Evolutionary conservation across 495 filamentous ascomycete species (phyloP).

Genomic region (Chaetomium fimeti): DNA sequence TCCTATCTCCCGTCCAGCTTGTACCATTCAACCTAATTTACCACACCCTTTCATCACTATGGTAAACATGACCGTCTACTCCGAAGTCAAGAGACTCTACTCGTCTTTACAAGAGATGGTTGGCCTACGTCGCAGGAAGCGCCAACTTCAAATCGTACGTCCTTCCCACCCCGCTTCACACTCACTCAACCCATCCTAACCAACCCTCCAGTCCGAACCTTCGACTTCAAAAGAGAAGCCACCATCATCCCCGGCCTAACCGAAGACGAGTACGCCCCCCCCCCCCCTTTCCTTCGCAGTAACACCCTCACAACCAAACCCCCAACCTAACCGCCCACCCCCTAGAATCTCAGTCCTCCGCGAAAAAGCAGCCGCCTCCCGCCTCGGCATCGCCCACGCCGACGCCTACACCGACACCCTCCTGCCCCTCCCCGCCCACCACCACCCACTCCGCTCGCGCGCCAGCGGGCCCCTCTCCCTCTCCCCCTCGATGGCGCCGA

Average conservation of each 20-base stretch:
- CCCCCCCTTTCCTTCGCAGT: background rate
- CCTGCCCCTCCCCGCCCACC: background rate
- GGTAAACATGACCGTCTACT: conserved; percentile 23
- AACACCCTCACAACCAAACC: background rate
- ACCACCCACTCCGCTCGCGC: background rate
- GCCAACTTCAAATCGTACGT: conserved; percentile 31
- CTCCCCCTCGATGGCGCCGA: too few species aligned
- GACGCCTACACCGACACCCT: conserved; percentile 18
- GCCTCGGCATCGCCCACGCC: conserved; percentile 34
- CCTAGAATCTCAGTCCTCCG: conserved; percentile 40
- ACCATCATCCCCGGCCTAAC: conserved; percentile 42
- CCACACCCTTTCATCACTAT: background rate
- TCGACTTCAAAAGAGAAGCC: conserved; percentile 46
- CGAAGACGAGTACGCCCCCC: conserved; percentile 43
- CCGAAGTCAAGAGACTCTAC: conserved; percentile 31
- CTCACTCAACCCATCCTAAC: conserved; percentile 24
- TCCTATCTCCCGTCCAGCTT: background rate
- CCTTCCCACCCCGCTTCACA: background rate
- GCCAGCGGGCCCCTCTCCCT: background rate
- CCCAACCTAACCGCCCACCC: background rate
- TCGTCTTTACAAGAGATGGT: conserved; percentile 29
- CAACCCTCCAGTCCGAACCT: conserved; percentile 43
- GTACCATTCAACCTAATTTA: background rate
- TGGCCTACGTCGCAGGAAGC: conserved; percentile 24
- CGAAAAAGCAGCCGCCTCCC: conserved; percentile 44